A percentile compares a stretch with the other conserved stretches of the same genome.
Conservation (phyloP, 2,329 filamentous ascomycete genomes). For the Chlorencoelia australis region DNA sequence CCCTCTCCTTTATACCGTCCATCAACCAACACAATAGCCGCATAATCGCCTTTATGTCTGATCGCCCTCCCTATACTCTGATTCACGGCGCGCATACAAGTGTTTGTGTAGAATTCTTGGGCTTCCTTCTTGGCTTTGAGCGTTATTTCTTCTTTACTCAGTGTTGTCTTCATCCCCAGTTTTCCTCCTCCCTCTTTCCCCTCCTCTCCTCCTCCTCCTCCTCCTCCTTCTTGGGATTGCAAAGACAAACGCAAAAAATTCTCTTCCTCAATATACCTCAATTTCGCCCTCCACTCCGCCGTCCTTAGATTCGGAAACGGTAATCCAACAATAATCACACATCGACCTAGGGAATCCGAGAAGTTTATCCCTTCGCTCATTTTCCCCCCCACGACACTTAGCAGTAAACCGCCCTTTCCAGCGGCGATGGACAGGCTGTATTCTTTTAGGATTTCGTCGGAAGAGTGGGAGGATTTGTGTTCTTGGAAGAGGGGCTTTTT, state of each 20-base stretch:
- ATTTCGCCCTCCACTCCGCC: conserved; percentile 86
- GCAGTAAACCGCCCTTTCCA: conserved; percentile 62
- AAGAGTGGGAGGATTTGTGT: conserved; percentile 36
- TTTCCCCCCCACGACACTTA: conserved; percentile 88
- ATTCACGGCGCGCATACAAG: conserved; percentile 94
- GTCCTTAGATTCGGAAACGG: conserved; percentile 87
- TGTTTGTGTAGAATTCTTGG: conserved; percentile 82
- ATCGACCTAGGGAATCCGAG: conserved; percentile 78
- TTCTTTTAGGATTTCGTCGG: conserved; percentile 57
- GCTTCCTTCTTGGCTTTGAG: conserved; percentile 43
- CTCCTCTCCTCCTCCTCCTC: conserved; percentile 3
- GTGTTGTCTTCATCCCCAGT: background rate
- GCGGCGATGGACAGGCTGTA: conserved; percentile 61
- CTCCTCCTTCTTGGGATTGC: background rate
- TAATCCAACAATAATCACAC: conserved; percentile 82
- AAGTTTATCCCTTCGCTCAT: conserved; percentile 99
- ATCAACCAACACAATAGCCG: conserved; percentile 79
- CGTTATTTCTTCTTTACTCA: conserved; percentile 29
- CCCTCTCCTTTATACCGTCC: conserved; percentile 63
- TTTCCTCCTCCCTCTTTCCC: conserved; percentile 9
- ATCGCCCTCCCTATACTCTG: conserved; percentile 93
- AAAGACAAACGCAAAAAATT: conserved; percentile 30
- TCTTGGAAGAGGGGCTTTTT: conserved; percentile 57
- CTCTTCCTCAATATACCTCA: conserved; percentile 70
- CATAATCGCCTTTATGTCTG: conserved; percentile 79